Base-by-base conservation (phyloP, 805 yeast genomes). In the Spathaspora hagerdaliae region DNA sequence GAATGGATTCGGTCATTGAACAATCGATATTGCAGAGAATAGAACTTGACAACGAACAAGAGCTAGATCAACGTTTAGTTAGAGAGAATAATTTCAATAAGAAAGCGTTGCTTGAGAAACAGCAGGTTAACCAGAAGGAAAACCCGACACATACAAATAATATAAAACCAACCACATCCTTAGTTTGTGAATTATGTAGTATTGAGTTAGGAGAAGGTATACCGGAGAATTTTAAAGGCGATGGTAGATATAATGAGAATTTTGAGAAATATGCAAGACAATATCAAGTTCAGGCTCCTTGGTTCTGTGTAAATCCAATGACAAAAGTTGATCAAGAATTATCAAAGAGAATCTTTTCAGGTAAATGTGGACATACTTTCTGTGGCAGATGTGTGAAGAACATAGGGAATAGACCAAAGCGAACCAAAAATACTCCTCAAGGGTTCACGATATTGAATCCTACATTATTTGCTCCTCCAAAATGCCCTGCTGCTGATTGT, bases 301-400 rank as follows among this genome's bases (percentile, higher is more conserved):
- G 84, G 76, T 84, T 79, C 53, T 77, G 83, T 33, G 52, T 71
- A 12, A 58, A 63, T 12, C 64, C 67, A 27, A 65, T 82, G n/a
- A 74, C 83, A 0, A 72, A 69, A 9, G 66, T 69, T 0, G 95
- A 87, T 55, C 55, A 67, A 14, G 83, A 77, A 45, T 65, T 86
- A 31, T 83, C 91, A 0, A 79, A 73, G 54, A 74, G 89, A 48
- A 76, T 85, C 2, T 89, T 83, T 56, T 73, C 75, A 14, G 76
- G 87, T 0, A 65, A 63, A 35, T 89, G 97, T 69, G 96, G 96
- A 0, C 97, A 89, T 66, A 77, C 82, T 0, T 89, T 79, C 60
- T 89, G 97, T 63, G 97, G 96, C 1, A 64, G 92, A 36, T 89
- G 97, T 64, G 85, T 85, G 19, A 79, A 79, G 51, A 77, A 81